These are phyloP conservation scores for Penicillium decumbens DNA, from an alignment of 2,329 filamentous ascomycete species.

Conservation along the genomic window DNA sequence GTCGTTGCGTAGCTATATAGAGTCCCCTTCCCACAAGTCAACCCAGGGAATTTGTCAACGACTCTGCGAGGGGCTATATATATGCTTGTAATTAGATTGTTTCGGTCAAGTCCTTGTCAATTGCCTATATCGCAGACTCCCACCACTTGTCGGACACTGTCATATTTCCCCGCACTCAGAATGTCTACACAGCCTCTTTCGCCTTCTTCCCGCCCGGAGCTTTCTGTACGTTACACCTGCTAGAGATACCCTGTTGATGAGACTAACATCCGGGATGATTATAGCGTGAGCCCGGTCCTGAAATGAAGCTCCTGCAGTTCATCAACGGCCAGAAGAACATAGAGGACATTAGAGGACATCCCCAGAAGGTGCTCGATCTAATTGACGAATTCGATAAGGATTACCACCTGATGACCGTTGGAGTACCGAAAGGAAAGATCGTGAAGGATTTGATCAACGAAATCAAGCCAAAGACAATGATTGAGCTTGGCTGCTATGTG, in stretches of 20 bases:
- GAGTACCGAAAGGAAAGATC: conserved; percentile 67
- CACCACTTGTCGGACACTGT: not conserved
- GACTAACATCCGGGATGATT: not conserved
- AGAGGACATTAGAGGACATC: conserved; percentile 60
- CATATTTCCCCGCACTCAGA: not conserved
- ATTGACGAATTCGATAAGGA: conserved; percentile 66
- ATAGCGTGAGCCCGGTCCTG: conserved; percentile 61
- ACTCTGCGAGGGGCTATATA: not conserved
- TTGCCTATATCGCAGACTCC: not conserved
- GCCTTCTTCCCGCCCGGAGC: conserved; percentile 2
- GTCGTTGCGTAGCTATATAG: not conserved
- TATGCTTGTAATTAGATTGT: not conserved
- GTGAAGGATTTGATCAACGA: conserved; percentile 64
- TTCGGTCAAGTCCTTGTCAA: not conserved
- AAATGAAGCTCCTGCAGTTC: conserved; percentile 67
- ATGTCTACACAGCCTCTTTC: conserved; percentile 10
- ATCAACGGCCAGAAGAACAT: conserved; percentile 60
- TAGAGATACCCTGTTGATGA: not conserved
- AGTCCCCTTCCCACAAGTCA: not conserved
- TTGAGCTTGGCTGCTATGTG: conserved; percentile 76
- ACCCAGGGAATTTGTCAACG: too few relatives aligned
- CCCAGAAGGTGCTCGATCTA: conserved; percentile 58
- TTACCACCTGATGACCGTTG: conserved; percentile 77
- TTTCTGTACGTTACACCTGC: conserved; percentile 7
- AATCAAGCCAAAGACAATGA: conserved; percentile 63